Base-by-base conservation (phyloP, 768 basidiomycete genomes). In the Leccinum truebloodii region DNA sequence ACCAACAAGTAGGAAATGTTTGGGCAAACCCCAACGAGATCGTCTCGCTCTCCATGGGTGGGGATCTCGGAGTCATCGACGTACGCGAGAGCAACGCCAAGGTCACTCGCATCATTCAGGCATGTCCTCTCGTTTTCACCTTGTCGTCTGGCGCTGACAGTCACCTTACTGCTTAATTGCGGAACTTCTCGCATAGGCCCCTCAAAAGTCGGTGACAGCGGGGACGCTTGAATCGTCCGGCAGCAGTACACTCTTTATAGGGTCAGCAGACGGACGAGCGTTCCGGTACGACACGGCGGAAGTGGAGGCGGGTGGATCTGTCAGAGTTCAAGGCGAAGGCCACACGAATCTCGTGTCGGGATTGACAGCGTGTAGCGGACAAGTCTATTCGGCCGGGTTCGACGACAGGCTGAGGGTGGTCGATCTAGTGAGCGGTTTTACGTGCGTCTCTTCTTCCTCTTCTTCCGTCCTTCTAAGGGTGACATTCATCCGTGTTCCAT, bases 1-100 rank as follows among this genome's bases (percentile, higher is more conserved):
- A 90, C 65, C 95, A 98, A 70, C 95, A 98, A 78, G 80, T 92
- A 28, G 95, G 95, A 30, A 90, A 89, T 64, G 84, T 85, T n/a
- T 97, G 93, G 92, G 87, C 80, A 55, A 84, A 83, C 46, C 78
- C 83, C 34, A 80, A 80, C 56, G 82, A 85, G 59, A 85, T 97
- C 55, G 86, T 93, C 39, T 95, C 93, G 4, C 77, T 98, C 28
- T 94, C 94, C 0, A 76, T 96, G 65, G 86, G 85, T 0, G 94
- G 95, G 14, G 83, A 86, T 58, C 78, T 98, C 57, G 92, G 89
- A 66, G 71, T 96, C 16, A 86, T 96, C 70, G 95, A 98, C 71
- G 82, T 84, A 26, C 82, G 94, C 49, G 67, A 65, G 35, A 78
- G 77, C 9, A 83, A 82, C 1, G 80, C 82, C 59, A 86, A 85